These are phyloP conservation scores for Scleroderma bovista DNA, from an alignment of 768 basidiomycete species.

Conservation along the genomic window DNA sequence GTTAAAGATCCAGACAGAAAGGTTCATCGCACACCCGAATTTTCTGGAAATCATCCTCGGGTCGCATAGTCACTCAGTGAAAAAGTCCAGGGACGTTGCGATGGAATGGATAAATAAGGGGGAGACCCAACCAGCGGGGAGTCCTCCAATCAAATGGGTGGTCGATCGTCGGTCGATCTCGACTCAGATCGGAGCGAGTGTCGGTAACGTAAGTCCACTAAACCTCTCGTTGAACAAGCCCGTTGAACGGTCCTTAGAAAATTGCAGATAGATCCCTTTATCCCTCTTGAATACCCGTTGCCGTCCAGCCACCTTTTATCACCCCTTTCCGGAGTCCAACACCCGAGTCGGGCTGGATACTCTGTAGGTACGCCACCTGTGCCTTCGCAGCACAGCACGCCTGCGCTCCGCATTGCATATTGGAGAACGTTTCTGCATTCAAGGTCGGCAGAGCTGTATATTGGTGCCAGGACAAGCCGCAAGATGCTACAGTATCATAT, in stretches of 20 bases:
- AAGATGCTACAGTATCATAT: constrained; percentile 28
- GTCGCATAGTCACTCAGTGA: constrained; percentile 17
- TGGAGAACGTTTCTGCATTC: constrained; percentile 30
- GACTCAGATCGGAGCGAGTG: constrained; percentile 18
- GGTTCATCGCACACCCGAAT: constrained; percentile 36
- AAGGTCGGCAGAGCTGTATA: constrained; percentile 42
- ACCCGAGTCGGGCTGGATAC: no score
- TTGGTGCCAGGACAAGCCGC: constrained; percentile 35
- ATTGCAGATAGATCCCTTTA: no score
- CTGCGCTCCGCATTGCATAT: constrained; percentile 7
- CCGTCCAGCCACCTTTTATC: no score
- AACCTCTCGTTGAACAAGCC: no score
- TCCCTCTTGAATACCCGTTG: no score
- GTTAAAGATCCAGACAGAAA: constrained; percentile 32
- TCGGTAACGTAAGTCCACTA: constrained; percentile 34
- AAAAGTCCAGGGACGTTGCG: constrained; percentile 18
- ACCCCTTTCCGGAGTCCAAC: no score
- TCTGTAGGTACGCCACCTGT: neutral
- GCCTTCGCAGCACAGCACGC: no score
- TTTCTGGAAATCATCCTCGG: constrained; percentile 35
- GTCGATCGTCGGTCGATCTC: constrained; percentile 12
- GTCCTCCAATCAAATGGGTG: neutral
- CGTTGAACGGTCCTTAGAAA: no score
- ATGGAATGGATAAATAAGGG: constrained; percentile 16
- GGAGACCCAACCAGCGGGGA: neutral